Conservation (phyloP, 805 yeast genomes). For the Candida manassasensis region DNA sequence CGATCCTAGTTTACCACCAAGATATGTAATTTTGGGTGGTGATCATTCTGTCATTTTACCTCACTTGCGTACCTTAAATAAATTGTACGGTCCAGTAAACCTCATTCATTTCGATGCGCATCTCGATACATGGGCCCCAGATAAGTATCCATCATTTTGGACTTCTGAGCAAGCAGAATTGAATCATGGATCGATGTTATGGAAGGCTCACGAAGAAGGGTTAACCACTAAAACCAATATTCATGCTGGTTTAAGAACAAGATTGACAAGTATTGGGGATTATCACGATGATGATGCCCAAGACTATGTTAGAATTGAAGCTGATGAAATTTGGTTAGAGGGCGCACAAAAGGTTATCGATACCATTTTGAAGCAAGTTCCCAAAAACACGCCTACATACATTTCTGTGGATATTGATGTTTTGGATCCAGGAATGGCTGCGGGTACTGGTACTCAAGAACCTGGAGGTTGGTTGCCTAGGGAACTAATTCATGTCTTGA, state of each 20-base stretch:
- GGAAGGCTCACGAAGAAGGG: conserved; percentile 75
- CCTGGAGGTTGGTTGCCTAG: conserved; percentile 58
- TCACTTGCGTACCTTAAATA: conserved; percentile 59
- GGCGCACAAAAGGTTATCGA: conserved; percentile 58
- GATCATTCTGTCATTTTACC: conserved; percentile 78
- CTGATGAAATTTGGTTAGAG: conserved; percentile 68
- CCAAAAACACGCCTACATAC: conserved; percentile 64
- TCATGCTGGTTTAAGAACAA: conserved; percentile 75
- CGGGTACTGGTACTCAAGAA: conserved; percentile 58
- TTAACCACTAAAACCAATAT: conserved; percentile 53
- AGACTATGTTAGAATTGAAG: conserved; percentile 63
- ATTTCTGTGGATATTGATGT: conserved; percentile 74
- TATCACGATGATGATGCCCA: conserved; percentile 62
- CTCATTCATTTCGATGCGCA: conserved; percentile 84
- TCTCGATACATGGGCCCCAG: conserved; percentile 77
- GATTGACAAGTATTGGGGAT: conserved; percentile 61
- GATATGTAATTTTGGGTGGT: conserved; percentile 73
- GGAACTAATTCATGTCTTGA: conserved; percentile 45
- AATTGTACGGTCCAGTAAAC: conserved; percentile 61
- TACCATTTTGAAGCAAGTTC: conserved; percentile 51
- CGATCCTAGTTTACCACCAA: conserved; percentile 41
- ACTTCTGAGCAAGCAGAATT: conserved; percentile 52
- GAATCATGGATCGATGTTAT: conserved; percentile 83
- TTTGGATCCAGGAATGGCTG: conserved; percentile 53
- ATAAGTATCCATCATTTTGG: conserved; percentile 63